Evolutionary conservation across 371 early-diverging fungal genomes (phyloP).

Genomic region (Mortierella sp.): DNA sequence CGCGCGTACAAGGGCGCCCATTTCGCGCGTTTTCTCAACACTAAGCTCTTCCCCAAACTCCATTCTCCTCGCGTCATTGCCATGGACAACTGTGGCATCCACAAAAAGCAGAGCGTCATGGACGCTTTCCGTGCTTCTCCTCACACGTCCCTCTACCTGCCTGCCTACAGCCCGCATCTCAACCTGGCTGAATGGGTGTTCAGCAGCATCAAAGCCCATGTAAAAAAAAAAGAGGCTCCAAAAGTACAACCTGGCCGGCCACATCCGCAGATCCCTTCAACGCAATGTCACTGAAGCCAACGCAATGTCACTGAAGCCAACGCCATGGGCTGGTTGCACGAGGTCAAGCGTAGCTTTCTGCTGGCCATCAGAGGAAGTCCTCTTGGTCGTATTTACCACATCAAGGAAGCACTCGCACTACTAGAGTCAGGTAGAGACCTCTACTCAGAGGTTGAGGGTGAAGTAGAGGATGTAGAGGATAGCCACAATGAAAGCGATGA

Average conservation of each 20-base stretch:
- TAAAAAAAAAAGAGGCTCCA: not conserved
- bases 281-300: not conserved
- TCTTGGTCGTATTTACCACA: slow-evolving; percentile 5
- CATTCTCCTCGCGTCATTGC: not conserved
- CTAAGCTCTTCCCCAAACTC: not conserved
- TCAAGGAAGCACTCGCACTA: not conserved
- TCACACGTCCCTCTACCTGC: not conserved
- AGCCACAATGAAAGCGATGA: not conserved
- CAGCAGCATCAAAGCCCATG: not conserved
- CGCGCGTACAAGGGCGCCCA: not conserved
- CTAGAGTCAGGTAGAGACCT: not conserved
- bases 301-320: not conserved
- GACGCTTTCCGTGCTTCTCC: not conserved
- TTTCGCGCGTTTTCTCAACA: not conserved
- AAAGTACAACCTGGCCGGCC: not conserved
- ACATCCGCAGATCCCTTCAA: not conserved
- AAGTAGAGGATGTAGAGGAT: slow-evolving; percentile 3
- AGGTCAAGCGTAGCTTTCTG: slow-evolving; percentile 9
- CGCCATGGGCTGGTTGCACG: not conserved
- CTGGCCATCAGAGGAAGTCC: not conserved
- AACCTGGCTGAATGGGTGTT: slow-evolving; percentile 8
- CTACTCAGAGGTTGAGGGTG: slow-evolving; percentile 1
- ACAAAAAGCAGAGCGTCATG: not conserved
- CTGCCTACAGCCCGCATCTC: slow-evolving; percentile 14
- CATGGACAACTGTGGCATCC: slow-evolving; percentile 3